A percentile compares a stretch with the other conserved stretches of the same genome.
Evolutionary conservation across 805 yeast genomes (phyloP).

Genomic region (Candida sonorensis): DNA sequence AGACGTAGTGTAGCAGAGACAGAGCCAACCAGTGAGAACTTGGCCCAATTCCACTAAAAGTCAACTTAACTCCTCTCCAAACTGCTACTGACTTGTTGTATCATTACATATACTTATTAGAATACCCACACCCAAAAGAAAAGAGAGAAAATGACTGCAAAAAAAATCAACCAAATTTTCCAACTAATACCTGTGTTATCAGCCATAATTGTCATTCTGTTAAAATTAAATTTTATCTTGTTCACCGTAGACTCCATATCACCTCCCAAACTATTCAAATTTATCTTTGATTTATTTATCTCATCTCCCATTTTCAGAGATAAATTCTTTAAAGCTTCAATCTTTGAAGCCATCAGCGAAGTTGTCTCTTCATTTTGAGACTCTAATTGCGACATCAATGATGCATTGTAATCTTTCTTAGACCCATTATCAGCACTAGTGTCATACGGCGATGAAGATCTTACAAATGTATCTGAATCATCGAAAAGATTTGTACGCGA

Average conservation of each 20-base stretch:
- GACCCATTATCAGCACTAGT: slow-evolving; percentile 12
- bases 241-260: slow-evolving; percentile 29
- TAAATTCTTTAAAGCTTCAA: slow-evolving; percentile 47
- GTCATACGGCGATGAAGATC: slow-evolving; percentile 38
- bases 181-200: slow-evolving; percentile 57
- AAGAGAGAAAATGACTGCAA: slow-evolving; percentile 37
- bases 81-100: no score
- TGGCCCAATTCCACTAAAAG: no score
- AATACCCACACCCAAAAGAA: slow-evolving; percentile 36
- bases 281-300: slow-evolving; percentile 33
- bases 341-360: slow-evolving; percentile 45
- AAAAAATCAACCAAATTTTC: slow-evolving; percentile 51
- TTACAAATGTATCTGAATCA: slow-evolving; percentile 5
- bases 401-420: slow-evolving; percentile 41
- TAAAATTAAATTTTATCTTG: slow-evolving; percentile 45
- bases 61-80: no score
- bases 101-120: no score
- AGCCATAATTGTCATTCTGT: slow-evolving; percentile 57
- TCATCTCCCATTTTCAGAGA: slow-evolving; percentile 59
- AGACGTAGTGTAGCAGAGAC: no score
- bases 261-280: slow-evolving; percentile 19
- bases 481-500: neutral
- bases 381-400: slow-evolving; percentile 53
- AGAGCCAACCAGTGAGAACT: no score
- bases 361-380: slow-evolving; percentile 59